Conservation (phyloP, 2,329 filamentous ascomycete species). For the Corinectria fuckeliana region DNA sequence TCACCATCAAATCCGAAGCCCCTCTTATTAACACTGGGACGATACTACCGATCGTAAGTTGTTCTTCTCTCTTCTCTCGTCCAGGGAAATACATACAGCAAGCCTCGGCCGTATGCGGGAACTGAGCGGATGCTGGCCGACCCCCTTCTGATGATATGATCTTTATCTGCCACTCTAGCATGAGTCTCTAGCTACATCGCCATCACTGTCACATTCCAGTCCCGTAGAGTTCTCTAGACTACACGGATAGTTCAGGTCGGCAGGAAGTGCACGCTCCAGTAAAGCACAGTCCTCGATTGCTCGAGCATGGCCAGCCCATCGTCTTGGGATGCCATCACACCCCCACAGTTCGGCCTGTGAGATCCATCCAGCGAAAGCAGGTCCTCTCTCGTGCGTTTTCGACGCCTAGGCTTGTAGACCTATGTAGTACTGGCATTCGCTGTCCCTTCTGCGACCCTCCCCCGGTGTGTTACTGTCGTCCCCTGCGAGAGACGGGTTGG, state of each 20-base stretch:
- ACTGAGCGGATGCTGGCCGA: background rate
- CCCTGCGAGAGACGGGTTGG: background rate
- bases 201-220: background rate
- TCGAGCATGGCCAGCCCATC: background rate
- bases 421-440: background rate
- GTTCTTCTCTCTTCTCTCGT: background rate
- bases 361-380: background rate
- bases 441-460: background rate
- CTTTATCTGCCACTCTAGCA: background rate
- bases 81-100: background rate
- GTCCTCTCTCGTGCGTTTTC: background rate
- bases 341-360: background rate
- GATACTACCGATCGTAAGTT: background rate
- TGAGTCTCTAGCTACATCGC: background rate
- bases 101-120: background rate
- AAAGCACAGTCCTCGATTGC: too few relatives aligned
- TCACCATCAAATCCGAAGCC: background rate
- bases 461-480: background rate
- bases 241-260: background rate
- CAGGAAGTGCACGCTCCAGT: background rate
- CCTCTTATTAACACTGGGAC: background rate
- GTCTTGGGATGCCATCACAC: background rate
- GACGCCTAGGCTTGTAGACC: background rate
- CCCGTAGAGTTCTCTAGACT: background rate
- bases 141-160: background rate